phyloP scores from a whole-genome alignment of 305 asterid genomes.

The Lippia alba region DNA sequence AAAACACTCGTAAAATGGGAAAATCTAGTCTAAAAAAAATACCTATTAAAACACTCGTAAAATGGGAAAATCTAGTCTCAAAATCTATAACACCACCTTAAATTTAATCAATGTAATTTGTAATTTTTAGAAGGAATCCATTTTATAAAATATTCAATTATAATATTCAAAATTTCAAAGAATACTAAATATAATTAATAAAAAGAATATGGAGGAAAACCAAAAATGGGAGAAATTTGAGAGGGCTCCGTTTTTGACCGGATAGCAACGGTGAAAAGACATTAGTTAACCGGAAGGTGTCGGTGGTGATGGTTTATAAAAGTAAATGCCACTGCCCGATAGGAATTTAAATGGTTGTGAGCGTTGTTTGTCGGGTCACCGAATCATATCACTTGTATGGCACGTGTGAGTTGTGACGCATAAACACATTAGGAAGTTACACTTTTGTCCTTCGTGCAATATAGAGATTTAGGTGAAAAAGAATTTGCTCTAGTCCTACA shows the following conservation, averaged over 20 bases:
- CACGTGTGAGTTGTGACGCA: slow-evolving; percentile 31
- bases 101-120: too few relatives aligned
- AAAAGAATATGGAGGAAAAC: neutral
- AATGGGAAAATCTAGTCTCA: too few relatives aligned
- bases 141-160: too few relatives aligned
- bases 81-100: too few relatives aligned
- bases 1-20: too few relatives aligned
- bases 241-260: slow-evolving; percentile 26
- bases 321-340: slow-evolving; percentile 28
- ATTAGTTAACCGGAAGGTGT: slow-evolving; percentile 29
- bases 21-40: too few relatives aligned
- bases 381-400: slow-evolving; percentile 31
- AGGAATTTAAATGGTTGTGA: slow-evolving; percentile 30
- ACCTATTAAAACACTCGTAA: too few relatives aligned
- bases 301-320: slow-evolving; percentile 39
- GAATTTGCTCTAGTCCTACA: too few relatives aligned
- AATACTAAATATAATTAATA: too few relatives aligned
- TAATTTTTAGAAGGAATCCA: too few relatives aligned
- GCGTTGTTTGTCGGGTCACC: slow-evolving; percentile 37
- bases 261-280: slow-evolving; percentile 20
- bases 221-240: slow-evolving; percentile 29
- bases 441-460: neutral
- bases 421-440: slow-evolving; percentile 5
- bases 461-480: too few relatives aligned
- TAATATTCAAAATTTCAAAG: too few relatives aligned